Evolutionary conservation across 805 yeast species (phyloP), one percentile per base, ranked within the genome.

Genomic region (Wickerhamiella parazyma): DNA sequence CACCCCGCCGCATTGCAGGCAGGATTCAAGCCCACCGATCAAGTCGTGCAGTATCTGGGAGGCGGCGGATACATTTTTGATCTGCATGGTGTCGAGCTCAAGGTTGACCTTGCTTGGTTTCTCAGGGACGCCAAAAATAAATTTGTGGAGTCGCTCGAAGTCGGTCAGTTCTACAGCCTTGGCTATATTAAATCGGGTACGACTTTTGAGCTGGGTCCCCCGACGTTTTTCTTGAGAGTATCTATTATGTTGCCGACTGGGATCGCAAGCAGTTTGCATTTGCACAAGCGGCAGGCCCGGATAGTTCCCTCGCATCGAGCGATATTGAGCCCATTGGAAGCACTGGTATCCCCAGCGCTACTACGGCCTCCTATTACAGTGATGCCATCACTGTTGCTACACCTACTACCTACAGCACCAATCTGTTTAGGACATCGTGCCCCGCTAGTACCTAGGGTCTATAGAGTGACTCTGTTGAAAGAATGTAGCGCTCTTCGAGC

Each of bases 221-320:
- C n/a, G n/a, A n/a, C n/a, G n/a, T n/a, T n/a, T 71, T 80, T 55
- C 61, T 81, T 46, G 67, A 81, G 45, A 68, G 71, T 35, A 78
- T 78, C 5, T 81, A 80, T 55, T 68, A 72, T 28, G 83, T 77
- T 17, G 77, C 70, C 57, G 81, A 81, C 56, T 62, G 78, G 41
- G 82, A 76, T 25, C 69, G 68, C 51, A 57, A 56, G 36, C 66
- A 70, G 53, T 63, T 80, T 26, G 73, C 78, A 1, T 49, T 81
- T 45, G 85, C 79, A 16, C 70, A 66, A 45, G 67, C 71, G 34
- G 46, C 52, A 56, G 48, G 48, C 42, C 11, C 41, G 55, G 52
- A 49, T 19, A 14, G 19, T n/a, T 43, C 43, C 51, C 49, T 29
- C 3, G 22, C 59, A 8, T 38, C 49, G 33, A 41, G 47, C 20